These are phyloP conservation scores for Castanea crenata DNA, from an alignment of 306 rosid genomes.

Conservation along the genomic window DNA sequence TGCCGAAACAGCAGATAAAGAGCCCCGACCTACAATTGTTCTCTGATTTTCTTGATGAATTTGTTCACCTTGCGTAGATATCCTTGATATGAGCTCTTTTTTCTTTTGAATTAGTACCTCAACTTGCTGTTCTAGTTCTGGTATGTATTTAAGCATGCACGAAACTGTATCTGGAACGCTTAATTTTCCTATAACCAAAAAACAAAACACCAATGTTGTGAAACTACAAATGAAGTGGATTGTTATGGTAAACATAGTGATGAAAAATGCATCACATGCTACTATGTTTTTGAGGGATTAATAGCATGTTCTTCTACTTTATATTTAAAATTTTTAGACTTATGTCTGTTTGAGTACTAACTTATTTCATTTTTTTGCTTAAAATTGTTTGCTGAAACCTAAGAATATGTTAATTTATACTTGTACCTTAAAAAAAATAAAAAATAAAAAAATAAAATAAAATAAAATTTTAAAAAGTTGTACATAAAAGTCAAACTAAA, in stretches of 20 bases:
- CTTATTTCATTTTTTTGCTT: too few relatives aligned
- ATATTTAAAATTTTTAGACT: too few relatives aligned
- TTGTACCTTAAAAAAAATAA: too few relatives aligned
- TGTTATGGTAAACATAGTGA: not conserved
- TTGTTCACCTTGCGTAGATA: constrained; percentile 15
- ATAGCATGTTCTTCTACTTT: not conserved
- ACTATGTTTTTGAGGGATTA: too few relatives aligned
- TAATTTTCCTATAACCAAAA: constrained; percentile 41
- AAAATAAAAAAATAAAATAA: too few relatives aligned
- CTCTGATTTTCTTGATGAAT: not conserved
- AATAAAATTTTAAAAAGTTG: too few relatives aligned
- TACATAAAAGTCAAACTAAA: too few relatives aligned
- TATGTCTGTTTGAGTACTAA: rapidly evolving
- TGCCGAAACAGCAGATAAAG: constrained; percentile 45
- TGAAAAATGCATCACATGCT: not conserved
- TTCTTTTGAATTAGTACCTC: constrained; percentile 49
- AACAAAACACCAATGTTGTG: not conserved
- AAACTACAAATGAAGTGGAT: not conserved
- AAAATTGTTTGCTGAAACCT: too few relatives aligned
- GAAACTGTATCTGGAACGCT: constrained; percentile 72
- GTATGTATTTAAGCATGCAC: constrained; percentile 53
- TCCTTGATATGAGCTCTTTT: constrained; percentile 41
- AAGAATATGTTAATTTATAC: too few relatives aligned
- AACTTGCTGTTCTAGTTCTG: constrained; percentile 59
- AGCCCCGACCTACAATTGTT: not conserved